Percentiles rank a stretch among this genome's conserved stretches.
Evolutionary conservation across 1,139 yeast species (phyloP).

Genomic region (Kodamaea alishanica): DNA sequence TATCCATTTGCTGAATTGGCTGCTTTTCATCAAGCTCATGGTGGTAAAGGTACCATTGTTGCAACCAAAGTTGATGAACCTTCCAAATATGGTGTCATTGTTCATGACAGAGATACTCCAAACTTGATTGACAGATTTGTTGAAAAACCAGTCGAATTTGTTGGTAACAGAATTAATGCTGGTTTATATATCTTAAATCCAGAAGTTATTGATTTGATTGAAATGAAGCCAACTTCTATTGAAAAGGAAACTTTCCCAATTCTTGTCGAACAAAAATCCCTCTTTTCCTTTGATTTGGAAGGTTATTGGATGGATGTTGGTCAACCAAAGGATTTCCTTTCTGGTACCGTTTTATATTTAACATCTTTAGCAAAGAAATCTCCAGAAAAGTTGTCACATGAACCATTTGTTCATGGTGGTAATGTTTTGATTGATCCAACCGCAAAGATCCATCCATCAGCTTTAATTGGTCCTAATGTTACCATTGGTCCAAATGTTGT

Average conservation of each 20-base stretch:
- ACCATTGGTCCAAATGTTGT: conserved; percentile 96
- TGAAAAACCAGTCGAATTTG: conserved; percentile 98
- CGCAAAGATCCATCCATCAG: conserved; percentile 88
- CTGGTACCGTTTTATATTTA: conserved; percentile 93
- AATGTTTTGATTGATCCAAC: conserved; percentile 93
- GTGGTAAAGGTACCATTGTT: conserved; percentile 97
- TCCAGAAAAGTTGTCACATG: conserved; percentile 66
- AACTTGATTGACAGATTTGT: conserved; percentile 97
- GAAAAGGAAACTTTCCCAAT: conserved; percentile 99
- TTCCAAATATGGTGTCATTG: conserved; percentile 98
- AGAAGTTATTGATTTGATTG: conserved; percentile 91
- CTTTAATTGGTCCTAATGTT: conserved; percentile 98
- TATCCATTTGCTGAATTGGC: conserved; percentile 94
- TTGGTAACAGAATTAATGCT: conserved; percentile 96
- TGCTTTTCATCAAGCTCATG: conserved; percentile 90
- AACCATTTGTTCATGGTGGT: conserved; percentile 80
- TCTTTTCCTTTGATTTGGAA: conserved; percentile 95
- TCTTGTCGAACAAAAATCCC: conserved; percentile 81
- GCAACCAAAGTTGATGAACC: conserved; percentile 99
- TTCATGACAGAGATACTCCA: conserved; percentile 89
- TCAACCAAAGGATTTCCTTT: conserved; percentile 98
- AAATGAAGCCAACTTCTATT: conserved; percentile 96
- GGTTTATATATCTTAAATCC: conserved; percentile 98
- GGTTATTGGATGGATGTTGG: conserved; percentile 99
- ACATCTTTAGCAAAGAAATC: conserved; percentile 78